A percentile compares a stretch with the other conserved stretches of the same genome.
Conservation (phyloP, 2,329 filamentous ascomycete genomes). For the Colletotrichum sp. region DNA sequence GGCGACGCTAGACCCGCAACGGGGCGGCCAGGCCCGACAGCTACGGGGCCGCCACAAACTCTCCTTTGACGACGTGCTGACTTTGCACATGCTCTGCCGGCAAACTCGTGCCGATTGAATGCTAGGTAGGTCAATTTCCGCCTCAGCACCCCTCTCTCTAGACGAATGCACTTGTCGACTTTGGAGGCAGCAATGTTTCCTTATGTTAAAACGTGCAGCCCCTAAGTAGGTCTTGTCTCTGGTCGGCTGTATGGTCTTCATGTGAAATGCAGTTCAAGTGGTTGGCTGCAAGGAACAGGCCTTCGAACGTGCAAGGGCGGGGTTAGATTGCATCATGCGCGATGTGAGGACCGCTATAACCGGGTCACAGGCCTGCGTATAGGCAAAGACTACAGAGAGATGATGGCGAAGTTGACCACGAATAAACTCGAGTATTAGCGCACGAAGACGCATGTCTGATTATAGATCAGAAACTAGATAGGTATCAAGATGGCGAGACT, state of each 20-base stretch:
- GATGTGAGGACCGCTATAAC: accelerated
- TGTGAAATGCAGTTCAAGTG: background rate
- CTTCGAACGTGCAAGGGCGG: background rate
- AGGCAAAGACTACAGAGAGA: no score
- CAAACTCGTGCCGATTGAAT: background rate
- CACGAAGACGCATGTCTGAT: background rate
- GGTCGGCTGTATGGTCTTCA: accelerated
- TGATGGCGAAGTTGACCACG: background rate
- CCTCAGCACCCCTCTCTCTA: no score
- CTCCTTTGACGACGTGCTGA: background rate
- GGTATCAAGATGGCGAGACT: slow-evolving; percentile 11
- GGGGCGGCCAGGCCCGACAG: background rate
- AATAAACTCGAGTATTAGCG: background rate
- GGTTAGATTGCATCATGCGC: background rate
- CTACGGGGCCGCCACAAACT: background rate
- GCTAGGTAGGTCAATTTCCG: background rate
- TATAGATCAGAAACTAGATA: slow-evolving; percentile 1
- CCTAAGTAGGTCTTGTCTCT: background rate
- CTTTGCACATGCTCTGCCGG: background rate
- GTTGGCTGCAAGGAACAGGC: background rate
- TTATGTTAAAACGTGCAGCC: no score
- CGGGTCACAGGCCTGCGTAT: background rate
- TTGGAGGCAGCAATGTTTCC: no score
- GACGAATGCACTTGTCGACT: no score
- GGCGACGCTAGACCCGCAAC: background rate